Conservation (phyloP, 2,329 filamentous ascomycete species). For the Phialemoniopsis sp. region DNA sequence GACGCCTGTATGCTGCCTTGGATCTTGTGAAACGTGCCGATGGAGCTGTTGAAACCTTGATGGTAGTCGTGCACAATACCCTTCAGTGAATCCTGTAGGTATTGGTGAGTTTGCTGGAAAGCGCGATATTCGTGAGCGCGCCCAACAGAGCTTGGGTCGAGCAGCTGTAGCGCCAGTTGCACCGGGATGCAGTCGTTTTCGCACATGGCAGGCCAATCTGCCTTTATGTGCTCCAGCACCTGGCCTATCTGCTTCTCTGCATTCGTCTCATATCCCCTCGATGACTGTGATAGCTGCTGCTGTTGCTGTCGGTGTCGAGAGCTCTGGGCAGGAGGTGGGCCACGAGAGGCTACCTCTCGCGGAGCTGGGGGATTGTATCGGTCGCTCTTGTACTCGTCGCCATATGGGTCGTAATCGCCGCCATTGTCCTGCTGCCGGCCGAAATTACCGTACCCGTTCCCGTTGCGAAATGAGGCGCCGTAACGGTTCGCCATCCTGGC, state of each 20-base stretch:
- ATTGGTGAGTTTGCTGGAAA: slow-evolving; percentile 78
- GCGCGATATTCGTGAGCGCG: slow-evolving; percentile 82
- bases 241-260: slow-evolving; percentile 54
- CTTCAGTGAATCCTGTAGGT: slow-evolving; percentile 90
- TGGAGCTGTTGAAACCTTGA: slow-evolving; percentile 98
- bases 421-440: slow-evolving; percentile 22
- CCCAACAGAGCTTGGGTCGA: slow-evolving; percentile 90
- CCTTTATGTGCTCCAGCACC: slow-evolving; percentile 77
- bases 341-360: too few relatives aligned
- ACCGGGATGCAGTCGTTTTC: slow-evolving; percentile 86
- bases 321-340: slow-evolving; percentile 18
- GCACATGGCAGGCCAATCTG: slow-evolving; percentile 91
- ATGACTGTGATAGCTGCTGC: slow-evolving; percentile 11
- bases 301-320: slow-evolving; percentile 16
- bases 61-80: slow-evolving; percentile 97
- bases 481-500: slow-evolving; percentile 47
- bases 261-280: slow-evolving; percentile 29
- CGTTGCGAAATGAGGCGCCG: slow-evolving; percentile 40
- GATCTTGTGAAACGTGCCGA: slow-evolving; percentile 98
- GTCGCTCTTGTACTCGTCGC: slow-evolving; percentile 39
- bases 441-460: slow-evolving; percentile 39
- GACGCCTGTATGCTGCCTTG: slow-evolving; percentile 88
- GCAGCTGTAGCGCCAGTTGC: slow-evolving; percentile 88
- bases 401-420: slow-evolving; percentile 48
- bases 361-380: slow-evolving; percentile 23